phyloP scores from a whole-genome alignment of 129 eudicot genomes.

The Helianthus tuberosus region DNA sequence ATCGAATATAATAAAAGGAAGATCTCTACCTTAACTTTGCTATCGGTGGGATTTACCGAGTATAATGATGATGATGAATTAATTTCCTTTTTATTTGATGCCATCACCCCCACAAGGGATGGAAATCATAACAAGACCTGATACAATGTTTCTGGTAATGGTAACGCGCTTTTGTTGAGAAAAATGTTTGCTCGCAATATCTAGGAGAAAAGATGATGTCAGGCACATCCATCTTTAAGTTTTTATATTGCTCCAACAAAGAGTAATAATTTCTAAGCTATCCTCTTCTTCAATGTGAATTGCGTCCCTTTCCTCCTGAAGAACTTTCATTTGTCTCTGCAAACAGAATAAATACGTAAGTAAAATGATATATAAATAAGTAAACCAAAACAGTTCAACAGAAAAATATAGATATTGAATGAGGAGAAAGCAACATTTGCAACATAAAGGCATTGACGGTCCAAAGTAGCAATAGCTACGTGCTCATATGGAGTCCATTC shows the following conservation, averaged over 20 bases:
- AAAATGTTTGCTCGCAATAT: slow-evolving; percentile 42
- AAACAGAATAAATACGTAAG: slow-evolving; percentile 23
- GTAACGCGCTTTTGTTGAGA: no score
- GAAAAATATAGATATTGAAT: background rate
- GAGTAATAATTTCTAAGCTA: slow-evolving; percentile 87
- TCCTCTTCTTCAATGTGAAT: slow-evolving; percentile 87
- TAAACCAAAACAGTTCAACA: background rate
- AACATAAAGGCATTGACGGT: slow-evolving; percentile 79
- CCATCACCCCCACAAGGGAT: no score
- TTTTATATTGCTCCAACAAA: slow-evolving; percentile 68
- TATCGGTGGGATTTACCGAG: no score
- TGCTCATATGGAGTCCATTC: slow-evolving; percentile 97
- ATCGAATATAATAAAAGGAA: background rate
- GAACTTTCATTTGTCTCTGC: slow-evolving; percentile 84
- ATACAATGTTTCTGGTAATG: no score
- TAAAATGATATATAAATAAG: background rate
- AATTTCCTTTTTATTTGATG: no score
- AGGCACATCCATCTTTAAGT: slow-evolving; percentile 81
- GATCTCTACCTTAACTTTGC: no score
- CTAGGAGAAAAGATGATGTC: slow-evolving; percentile 74
- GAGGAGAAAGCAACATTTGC: slow-evolving; percentile 59
- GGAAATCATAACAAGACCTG: no score
- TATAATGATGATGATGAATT: no score
- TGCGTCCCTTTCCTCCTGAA: slow-evolving; percentile 85
- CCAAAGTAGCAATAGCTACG: slow-evolving; percentile 95